Percentiles rank a stretch among this genome's conserved stretches.
These are phyloP conservation scores for Lepidium aucheri DNA, from an alignment of 345 rosid species.

Conservation along the genomic window DNA sequence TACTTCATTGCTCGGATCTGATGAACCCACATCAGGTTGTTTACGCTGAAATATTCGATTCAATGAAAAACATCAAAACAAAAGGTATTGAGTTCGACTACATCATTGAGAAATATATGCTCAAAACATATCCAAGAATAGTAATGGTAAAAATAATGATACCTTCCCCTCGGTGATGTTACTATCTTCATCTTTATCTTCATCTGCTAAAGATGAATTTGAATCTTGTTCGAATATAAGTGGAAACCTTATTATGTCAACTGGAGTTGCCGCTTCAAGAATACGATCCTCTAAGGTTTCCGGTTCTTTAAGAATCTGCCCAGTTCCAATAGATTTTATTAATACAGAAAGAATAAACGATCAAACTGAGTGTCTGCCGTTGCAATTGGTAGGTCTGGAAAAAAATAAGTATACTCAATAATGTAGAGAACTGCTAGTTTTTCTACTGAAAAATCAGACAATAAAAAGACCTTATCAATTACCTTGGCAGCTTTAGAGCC, in stretches of 20 bases:
- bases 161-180: constrained; percentile 57
- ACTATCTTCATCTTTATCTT: constrained; percentile 20
- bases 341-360: neutral
- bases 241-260: constrained; percentile 62
- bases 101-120: constrained; percentile 2
- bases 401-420: neutral
- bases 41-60: constrained; percentile 46
- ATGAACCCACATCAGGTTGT: constrained; percentile 35
- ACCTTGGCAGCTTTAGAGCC: constrained; percentile 70
- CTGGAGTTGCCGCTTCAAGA: constrained; percentile 58
- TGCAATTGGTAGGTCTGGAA: neutral
- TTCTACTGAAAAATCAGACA: neutral
- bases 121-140: neutral
- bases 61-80: neutral
- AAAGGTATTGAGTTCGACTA: constrained; percentile 9
- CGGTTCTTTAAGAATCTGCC: constrained; percentile 39
- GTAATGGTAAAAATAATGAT: constrained; percentile 13
- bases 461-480: constrained; percentile 10
- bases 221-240: constrained; percentile 24
- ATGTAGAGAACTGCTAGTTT: neutral
- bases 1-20: constrained; percentile 29
- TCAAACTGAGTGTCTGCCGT: neutral
- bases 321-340: neutral
- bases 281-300: constrained; percentile 60
- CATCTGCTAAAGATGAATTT: constrained; percentile 27